A percentile compares a stretch with the other conserved stretches of the same genome.
phyloP scores from a whole-genome alignment of 257 asterid species.

The Vinca minor region DNA sequence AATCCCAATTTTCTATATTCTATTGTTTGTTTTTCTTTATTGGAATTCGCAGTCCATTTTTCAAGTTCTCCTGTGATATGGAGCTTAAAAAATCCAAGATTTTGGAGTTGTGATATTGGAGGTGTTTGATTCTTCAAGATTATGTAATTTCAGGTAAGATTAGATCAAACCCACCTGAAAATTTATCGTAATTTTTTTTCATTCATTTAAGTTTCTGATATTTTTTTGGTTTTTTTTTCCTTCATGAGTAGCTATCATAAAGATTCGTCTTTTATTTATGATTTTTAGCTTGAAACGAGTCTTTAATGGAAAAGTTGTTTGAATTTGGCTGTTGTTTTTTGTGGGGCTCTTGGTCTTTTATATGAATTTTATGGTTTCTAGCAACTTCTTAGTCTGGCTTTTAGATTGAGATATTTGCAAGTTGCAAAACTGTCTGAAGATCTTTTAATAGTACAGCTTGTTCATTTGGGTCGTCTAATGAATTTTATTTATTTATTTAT shows the following conservation, averaged over 20 bases:
- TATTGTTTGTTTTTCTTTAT: not conserved
- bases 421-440: slow-evolving; percentile 12
- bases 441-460: slow-evolving; percentile 7
- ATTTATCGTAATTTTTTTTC: no score
- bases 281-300: slow-evolving; percentile 13
- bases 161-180: not conserved
- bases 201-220: not conserved
- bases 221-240: not conserved
- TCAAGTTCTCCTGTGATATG: no score
- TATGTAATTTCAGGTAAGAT: not conserved
- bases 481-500: not conserved
- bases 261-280: not conserved
- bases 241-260: not conserved
- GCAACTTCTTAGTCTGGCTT: slow-evolving; percentile 15
- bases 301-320: slow-evolving; percentile 22
- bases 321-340: slow-evolving; percentile 1
- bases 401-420: slow-evolving; percentile 18
- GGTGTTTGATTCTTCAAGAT: not conserved
- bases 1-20: not conserved
- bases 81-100: not conserved
- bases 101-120: not conserved
- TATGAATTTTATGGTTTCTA: slow-evolving; percentile 3
- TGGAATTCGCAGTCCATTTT: no score
- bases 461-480: slow-evolving; percentile 7
- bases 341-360: slow-evolving; percentile 14